phyloP scores from a whole-genome alignment of 495 filamentous ascomycete genomes.

The Apodospora peruviana region DNA sequence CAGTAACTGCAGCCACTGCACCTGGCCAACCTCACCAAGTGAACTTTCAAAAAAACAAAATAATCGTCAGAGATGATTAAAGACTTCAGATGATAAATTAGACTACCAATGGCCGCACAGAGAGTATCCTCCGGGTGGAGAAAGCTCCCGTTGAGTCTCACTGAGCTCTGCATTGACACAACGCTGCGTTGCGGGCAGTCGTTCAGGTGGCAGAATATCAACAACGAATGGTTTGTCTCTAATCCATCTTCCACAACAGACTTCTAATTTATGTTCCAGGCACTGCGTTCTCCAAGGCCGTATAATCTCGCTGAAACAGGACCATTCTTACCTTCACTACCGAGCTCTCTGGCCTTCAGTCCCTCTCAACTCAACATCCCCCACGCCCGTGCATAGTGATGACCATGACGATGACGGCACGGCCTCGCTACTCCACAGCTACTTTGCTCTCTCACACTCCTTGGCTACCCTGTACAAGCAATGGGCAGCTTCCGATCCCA shows the following conservation, averaged over 20 bases:
- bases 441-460: slow-evolving; percentile 75
- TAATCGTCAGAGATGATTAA: too few relatives aligned
- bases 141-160: slow-evolving; percentile 71
- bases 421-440: slow-evolving; percentile 62
- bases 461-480: slow-evolving; percentile 71
- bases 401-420: slow-evolving; percentile 53
- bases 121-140: slow-evolving; percentile 66
- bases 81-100: too few relatives aligned
- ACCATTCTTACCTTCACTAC: slow-evolving; percentile 75
- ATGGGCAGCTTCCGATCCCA: slow-evolving; percentile 80
- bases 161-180: slow-evolving; percentile 85
- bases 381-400: not conserved
- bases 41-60: too few relatives aligned
- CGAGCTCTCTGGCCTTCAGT: slow-evolving; percentile 53
- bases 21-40: too few relatives aligned
- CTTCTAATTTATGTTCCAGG: slow-evolving; percentile 28
- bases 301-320: slow-evolving; percentile 79
- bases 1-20: too few relatives aligned
- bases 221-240: slow-evolving; percentile 67
- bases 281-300: slow-evolving; percentile 80
- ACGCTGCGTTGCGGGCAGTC: slow-evolving; percentile 88
- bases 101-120: slow-evolving; percentile 25
- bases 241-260: not conserved
- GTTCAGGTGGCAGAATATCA: slow-evolving; percentile 84
- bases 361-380: slow-evolving; percentile 5